Evolutionary conservation across 2,329 filamentous ascomycete genomes (phyloP).

Genomic region (Cladosporium oxysporum): DNA sequence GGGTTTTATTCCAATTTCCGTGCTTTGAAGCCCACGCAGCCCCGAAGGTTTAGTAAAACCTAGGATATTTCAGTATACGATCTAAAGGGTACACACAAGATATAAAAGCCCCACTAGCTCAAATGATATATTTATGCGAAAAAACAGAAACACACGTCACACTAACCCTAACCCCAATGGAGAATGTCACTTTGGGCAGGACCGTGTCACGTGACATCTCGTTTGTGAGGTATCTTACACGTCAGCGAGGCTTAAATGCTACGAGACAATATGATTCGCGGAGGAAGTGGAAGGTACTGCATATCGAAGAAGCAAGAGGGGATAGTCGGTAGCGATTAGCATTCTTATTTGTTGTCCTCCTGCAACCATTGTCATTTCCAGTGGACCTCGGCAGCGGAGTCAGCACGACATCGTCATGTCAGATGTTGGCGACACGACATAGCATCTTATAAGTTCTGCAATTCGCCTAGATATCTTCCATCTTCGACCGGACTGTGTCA

Average conservation of each 20-base stretch:
- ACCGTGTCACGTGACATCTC: background rate
- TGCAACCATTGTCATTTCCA: background rate
- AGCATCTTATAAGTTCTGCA: background rate
- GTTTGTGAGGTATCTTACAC: background rate
- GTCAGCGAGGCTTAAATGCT: background rate
- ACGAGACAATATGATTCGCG: background rate
- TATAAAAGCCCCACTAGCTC: background rate
- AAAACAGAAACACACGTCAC: background rate
- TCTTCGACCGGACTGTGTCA: background rate
- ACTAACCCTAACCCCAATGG: background rate
- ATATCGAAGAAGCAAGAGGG: background rate
- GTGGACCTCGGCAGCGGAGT: background rate
- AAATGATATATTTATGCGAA: background rate
- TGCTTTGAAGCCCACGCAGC: background rate
- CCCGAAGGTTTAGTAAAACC: background rate
- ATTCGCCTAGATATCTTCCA: background rate
- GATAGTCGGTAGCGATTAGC: background rate
- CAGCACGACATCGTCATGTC: slow-evolving; percentile 3
- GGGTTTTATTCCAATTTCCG: too few species aligned
- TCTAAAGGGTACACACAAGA: background rate
- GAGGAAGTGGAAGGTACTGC: background rate
- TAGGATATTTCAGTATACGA: background rate
- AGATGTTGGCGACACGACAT: background rate
- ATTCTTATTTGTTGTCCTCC: background rate
- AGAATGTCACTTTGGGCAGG: background rate